Base-by-base conservation (phyloP, 768 basidiomycete species). In the Pulveroboletus sp. region DNA sequence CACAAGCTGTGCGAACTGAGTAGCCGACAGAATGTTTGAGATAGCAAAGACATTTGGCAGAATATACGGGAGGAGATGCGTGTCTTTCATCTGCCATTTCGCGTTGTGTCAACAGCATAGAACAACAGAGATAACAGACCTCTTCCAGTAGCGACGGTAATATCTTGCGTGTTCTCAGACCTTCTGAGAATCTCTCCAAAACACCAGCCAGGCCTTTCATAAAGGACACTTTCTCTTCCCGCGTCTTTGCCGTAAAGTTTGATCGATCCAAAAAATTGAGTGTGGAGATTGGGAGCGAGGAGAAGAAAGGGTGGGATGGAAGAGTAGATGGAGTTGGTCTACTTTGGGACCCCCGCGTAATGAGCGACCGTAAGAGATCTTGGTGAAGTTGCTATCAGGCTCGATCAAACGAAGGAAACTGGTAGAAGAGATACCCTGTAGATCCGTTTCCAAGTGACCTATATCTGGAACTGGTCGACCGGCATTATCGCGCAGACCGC, bases 191-290 rank as follows among this genome's bases (percentile, higher is more conserved):
- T 39, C 77, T 82, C 47, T 83, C 82, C 32, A 98, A 69, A 7
- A 97, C 94, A 42, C 77, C 62, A 2, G 85, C 77, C 17, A 97
- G 70, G 1, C 95, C 94, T 65, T 91, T 91, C 82, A 97, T 88
- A 66, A 97, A 97, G 0, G 90, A 89, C 23, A 97, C 86, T 65
- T 98, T 98, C 63, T 97, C 97, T 70, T 98, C 95, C 47, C 87
- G 73, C 2, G 93, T 85, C 68, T 97, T 97, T 1, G 91, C 82
- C 1, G 94, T 90, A 64, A 98, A 99, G 49, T 87, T 95, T 5
- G 94, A 90, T 13, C 95, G 84, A 61, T 98, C 95, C 45, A 99
- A 73, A 71, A 98, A 99, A 62, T 93, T 94, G 27, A 99, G 78
- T 0, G 95, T 98, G 2, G 91, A 94, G 20, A 98, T 94, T 7